Conservation (phyloP, 2,329 filamentous ascomycete species). For the Claviceps pusilla region DNA sequence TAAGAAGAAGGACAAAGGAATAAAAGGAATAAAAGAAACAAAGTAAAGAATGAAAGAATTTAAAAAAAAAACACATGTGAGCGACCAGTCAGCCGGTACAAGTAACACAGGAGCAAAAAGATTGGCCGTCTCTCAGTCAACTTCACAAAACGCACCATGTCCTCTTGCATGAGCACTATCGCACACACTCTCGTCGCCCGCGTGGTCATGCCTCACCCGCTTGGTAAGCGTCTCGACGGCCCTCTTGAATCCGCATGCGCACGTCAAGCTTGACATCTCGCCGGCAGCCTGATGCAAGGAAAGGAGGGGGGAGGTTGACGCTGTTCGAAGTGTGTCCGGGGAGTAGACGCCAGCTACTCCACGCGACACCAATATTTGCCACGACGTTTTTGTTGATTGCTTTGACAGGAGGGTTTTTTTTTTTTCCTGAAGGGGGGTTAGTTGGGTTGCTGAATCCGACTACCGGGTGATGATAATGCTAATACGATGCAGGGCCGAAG, state of each 20-base stretch:
- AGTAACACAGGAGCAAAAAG: neutral
- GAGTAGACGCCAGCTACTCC: conserved; percentile 11
- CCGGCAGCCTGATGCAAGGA: conserved; percentile 1
- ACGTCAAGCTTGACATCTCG: conserved; percentile 8
- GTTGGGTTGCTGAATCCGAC: too few relatives aligned
- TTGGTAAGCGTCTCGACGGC: conserved; percentile 7
- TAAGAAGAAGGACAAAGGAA: too few relatives aligned
- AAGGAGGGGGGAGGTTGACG: conserved; percentile 3
- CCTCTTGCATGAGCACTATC: neutral
- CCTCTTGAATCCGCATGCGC: conserved; percentile 7
- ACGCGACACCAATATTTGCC: conserved; percentile 14
- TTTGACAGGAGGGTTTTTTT: neutral
- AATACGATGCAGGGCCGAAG: neutral
- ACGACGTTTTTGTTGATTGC: conserved; percentile 12
- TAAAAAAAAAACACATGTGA: neutral
- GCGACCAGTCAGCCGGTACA: neutral
- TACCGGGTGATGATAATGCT: neutral
- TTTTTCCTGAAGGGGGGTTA: too few relatives aligned
- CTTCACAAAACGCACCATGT: neutral
- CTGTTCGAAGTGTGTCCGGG: conserved; percentile 3
- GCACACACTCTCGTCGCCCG: neutral
- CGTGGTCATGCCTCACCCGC: conserved; percentile 6
- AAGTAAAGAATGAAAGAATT: too few relatives aligned
- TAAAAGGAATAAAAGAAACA: too few relatives aligned
- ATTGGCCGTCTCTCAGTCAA: too few relatives aligned